Evolutionary conservation across 768 basidiomycete genomes (phyloP), one percentile per base, ranked within the genome.

Genomic region (Boletus speciosus): DNA sequence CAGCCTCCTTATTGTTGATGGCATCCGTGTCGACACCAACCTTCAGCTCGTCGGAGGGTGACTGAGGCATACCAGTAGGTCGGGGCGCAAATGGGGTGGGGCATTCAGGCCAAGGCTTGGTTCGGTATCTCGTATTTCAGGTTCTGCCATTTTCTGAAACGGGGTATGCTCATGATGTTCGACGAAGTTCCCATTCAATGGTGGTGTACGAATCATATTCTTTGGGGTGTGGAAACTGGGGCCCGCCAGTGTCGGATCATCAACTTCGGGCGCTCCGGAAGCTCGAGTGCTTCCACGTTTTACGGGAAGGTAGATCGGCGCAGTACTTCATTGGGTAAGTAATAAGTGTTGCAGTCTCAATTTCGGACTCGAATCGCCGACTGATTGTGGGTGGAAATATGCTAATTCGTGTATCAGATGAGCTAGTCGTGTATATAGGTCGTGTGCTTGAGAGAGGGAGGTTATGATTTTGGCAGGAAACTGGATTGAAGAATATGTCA

Each of bases 1-100:
- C 10, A 41, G 25, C 19, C 36, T 40, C 16, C 27, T 51, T 37
- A 73, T 51, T 50, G 37, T 14, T 21, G 16, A 43, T 7, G 19
- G 15, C n/a, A 19, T 46, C 49, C 6, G 14, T 40, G 45, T 58
- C 51, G 35, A 12, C 19, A 12, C 51, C 52, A 42, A 32, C 25
- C 31, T 56, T 55, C 1, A 38, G 21, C 41, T 54, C 31, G 27
- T 12, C n/a, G 36, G 47, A 34, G 31, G 45, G 23, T 25, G 4
- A 25, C 25, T 25, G 25, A 3, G 25, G 25, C 25, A 25, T 25
- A 25, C 25, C 25, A 25, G 25, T 25, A 25, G 25, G 25, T 25
- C 27, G 19, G 41, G 34, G 40, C 0, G 19, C 5, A 1, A 41
- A 37, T 44, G 40, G 32, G 34, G 6, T 29, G 35, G 12, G 45